Base-by-base conservation (phyloP, 257 asterid species). In the Henckelia pumila region DNA sequence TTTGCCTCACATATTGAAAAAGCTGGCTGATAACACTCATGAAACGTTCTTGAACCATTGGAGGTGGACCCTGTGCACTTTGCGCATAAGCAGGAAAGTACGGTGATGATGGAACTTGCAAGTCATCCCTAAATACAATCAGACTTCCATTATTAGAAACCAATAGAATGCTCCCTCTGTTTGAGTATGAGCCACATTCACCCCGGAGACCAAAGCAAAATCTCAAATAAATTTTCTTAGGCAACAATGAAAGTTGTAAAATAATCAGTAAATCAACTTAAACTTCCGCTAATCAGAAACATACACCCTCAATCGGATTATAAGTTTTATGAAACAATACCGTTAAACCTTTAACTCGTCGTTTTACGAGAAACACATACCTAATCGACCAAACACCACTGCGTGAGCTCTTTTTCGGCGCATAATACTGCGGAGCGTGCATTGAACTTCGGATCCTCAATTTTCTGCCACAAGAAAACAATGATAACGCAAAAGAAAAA, bases 1-100 rank as follows among this genome's bases (percentile, higher is more conserved):
- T 59, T 33, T 4, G 70, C n/a, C 83, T 69, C 84, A 91, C 99
- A 74, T 88, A 71, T 87, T 91, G 97, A 78, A 91, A 87, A 72
- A 91, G 97, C 74, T 91, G 97, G 82, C 88, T 88, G 81, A 88
- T 80, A 68, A 88, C 96, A 67, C 99, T 88, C 93, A 83, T 89
- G 76, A 94, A 91, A n/a, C 96, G 89, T 80, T 91, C 96, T 62
- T 77, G 88, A 61, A 85, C 76, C 96, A 91, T 84, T 0, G 96
- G 97, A 49, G 97, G 92, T 5, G 97, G 97, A 23, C 96, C 96
- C 84, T 84, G 95, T 32, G 78, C 79, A 56, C 86, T 95, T 79
- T 85, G 96, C 1, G 95, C 91, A 63, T 83, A 81, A 20, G 85
- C 76, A 17, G 95, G 95, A 32, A 84, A 76, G 81, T 87, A 91